Conservation (phyloP, 2,329 filamentous ascomycete species). For the Allantophomopsis cytisporea region DNA sequence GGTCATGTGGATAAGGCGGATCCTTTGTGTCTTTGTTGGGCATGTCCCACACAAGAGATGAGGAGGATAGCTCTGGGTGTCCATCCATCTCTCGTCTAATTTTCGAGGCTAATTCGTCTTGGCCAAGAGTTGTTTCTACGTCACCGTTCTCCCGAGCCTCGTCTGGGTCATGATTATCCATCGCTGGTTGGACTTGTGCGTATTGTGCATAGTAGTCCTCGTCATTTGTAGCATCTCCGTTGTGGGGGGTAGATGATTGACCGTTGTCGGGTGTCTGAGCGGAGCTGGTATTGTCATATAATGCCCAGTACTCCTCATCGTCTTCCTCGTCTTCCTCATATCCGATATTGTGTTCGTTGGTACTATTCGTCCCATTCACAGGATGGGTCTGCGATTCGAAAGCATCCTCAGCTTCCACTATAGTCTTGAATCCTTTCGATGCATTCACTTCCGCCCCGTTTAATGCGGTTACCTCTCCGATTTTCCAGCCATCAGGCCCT, state of each 20-base stretch:
- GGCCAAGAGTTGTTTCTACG: slow-evolving; percentile 30
- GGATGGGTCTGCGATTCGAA: slow-evolving; percentile 22
- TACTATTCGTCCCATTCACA: neutral
- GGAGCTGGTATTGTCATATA: slow-evolving; percentile 61
- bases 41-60: slow-evolving; percentile 14
- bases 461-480: slow-evolving; percentile 53
- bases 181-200: slow-evolving; percentile 63
- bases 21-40: slow-evolving; percentile 21
- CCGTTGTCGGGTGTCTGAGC: slow-evolving; percentile 29
- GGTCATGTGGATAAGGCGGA: neutral
- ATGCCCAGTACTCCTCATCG: slow-evolving; percentile 69
- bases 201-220: slow-evolving; percentile 71
- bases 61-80: slow-evolving; percentile 5
- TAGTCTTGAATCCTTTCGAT: slow-evolving; percentile 34
- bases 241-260: slow-evolving; percentile 10
- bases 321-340: slow-evolving; percentile 34
- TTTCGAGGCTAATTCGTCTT: slow-evolving; percentile 21
- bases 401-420: slow-evolving; percentile 47
- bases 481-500: slow-evolving; percentile 51
- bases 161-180: slow-evolving; percentile 73
- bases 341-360: neutral
- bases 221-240: slow-evolving; percentile 19
- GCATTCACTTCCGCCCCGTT: slow-evolving; percentile 44
- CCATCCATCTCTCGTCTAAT: slow-evolving; percentile 10
- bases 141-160: slow-evolving; percentile 33